These are phyloP conservation scores for Jaminaea rosea DNA, from an alignment of 1,284 basidiomycete species.

Conservation along the genomic window DNA sequence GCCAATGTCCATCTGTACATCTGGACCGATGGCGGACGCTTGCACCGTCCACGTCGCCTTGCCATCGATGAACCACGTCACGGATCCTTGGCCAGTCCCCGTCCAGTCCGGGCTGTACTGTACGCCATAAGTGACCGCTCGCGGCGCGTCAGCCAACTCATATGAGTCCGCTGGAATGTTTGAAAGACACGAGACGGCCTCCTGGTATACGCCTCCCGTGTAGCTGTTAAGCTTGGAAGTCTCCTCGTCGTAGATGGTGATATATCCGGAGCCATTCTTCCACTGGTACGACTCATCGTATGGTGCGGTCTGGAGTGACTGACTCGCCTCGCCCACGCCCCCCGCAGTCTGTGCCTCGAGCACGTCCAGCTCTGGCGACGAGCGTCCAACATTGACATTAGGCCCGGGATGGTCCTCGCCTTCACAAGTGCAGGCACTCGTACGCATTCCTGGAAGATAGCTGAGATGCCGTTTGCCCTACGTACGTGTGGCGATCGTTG, in stretches of 20 bases:
- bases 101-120: constrained; percentile 43
- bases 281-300: constrained; percentile 40
- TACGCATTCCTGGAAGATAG: constrained; percentile 39
- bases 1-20: constrained; percentile 20
- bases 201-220: constrained; percentile 40
- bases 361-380: constrained; percentile 45
- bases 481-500: no score
- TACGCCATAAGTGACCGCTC: constrained; percentile 35
- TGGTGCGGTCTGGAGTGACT: constrained; percentile 45
- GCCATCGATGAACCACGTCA: constrained; percentile 43
- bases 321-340: constrained; percentile 33
- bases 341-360: constrained; percentile 53
- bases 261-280: constrained; percentile 15
- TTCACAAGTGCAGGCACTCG: constrained; percentile 34
- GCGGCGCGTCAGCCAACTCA: constrained; percentile 1
- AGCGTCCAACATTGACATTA: constrained; percentile 34
- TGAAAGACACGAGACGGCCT: constrained; percentile 41
- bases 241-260: constrained; percentile 26
- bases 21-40: constrained; percentile 17
- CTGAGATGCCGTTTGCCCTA: constrained; percentile 3
- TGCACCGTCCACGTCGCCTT: constrained; percentile 38
- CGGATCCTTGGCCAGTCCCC: constrained; percentile 26
- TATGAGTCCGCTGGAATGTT: constrained; percentile 32
- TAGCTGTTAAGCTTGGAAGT: constrained; percentile 37
- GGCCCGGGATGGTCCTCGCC: constrained; percentile 36